Conservation (phyloP, 495 filamentous ascomycete genomes). For the Daldinia loculata region DNA sequence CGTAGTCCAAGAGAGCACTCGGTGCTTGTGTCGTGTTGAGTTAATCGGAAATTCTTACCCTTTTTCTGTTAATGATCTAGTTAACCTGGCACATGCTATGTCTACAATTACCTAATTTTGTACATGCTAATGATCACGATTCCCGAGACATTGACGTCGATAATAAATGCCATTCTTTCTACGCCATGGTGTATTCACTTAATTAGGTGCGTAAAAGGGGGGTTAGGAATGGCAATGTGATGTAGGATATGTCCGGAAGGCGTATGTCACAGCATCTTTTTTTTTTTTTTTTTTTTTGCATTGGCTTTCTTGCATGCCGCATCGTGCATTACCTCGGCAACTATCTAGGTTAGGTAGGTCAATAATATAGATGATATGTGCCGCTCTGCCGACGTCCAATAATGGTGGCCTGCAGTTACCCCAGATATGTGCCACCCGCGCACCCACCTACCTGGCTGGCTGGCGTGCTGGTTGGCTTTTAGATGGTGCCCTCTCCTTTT, state of each 20-base stretch:
- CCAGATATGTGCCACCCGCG: constrained; percentile 2
- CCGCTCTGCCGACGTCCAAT: not conserved
- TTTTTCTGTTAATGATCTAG: not conserved
- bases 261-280: not conserved
- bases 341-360: not conserved
- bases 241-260: not conserved
- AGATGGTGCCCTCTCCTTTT: not conserved
- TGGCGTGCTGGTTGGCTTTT: not conserved
- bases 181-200: not conserved
- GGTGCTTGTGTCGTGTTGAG: not conserved
- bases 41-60: constrained; percentile 3
- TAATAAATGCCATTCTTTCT: not conserved
- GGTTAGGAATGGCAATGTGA: not conserved
- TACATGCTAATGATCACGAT: not conserved
- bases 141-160: not conserved
- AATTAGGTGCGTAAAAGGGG: not conserved
- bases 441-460: not conserved
- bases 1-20: constrained; percentile 1
- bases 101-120: constrained; percentile 1
- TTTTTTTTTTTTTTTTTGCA: not conserved
- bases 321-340: constrained; percentile 4
- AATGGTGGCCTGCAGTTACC: not conserved
- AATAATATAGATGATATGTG: not conserved
- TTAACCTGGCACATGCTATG: not conserved
- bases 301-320: not conserved